Percentiles rank a stretch among this genome's conserved stretches.
Conservation (phyloP, 2,329 filamentous ascomycete species). For the Paecilomyces niveus region DNA sequence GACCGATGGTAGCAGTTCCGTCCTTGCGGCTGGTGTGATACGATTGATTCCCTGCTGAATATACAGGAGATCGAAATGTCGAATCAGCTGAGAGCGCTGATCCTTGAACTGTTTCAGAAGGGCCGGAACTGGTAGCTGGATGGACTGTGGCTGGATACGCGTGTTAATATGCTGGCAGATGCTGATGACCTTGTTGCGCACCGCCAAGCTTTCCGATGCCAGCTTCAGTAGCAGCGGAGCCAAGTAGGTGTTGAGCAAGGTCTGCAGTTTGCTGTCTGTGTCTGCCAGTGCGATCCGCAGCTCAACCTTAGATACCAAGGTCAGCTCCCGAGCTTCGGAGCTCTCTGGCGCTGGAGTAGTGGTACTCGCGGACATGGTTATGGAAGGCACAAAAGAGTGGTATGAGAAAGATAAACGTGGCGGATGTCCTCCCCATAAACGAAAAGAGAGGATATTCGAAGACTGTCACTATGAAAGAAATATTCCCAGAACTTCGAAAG, state of each 20-base stretch:
- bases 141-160: slow-evolving; percentile 52
- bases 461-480: not conserved
- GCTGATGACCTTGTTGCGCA: slow-evolving; percentile 70
- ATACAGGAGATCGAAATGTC: slow-evolving; percentile 82
- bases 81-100: slow-evolving; percentile 63
- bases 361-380: slow-evolving; percentile 24
- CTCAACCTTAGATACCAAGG: slow-evolving; percentile 77
- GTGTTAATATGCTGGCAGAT: slow-evolving; percentile 68
- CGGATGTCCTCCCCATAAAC: not conserved
- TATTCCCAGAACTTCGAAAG: not conserved
- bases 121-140: slow-evolving; percentile 76
- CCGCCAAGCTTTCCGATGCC: slow-evolving; percentile 68
- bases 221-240: slow-evolving; percentile 79
- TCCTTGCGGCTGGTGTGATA: slow-evolving; percentile 55
- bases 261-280: slow-evolving; percentile 74
- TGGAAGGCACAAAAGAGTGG: slow-evolving; percentile 3
- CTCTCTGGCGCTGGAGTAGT: slow-evolving; percentile 17
- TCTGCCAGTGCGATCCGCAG: slow-evolving; percentile 76
- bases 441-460: not conserved
- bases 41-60: slow-evolving; percentile 74
- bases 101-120: slow-evolving; percentile 87
- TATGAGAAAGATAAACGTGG: not conserved
- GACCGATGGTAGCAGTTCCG: slow-evolving; percentile 64
- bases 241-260: slow-evolving; percentile 70
- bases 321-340: slow-evolving; percentile 60